These are phyloP conservation scores for Larix kaempferi DNA, from an alignment of 75 land plant species.

Conservation along the genomic window DNA sequence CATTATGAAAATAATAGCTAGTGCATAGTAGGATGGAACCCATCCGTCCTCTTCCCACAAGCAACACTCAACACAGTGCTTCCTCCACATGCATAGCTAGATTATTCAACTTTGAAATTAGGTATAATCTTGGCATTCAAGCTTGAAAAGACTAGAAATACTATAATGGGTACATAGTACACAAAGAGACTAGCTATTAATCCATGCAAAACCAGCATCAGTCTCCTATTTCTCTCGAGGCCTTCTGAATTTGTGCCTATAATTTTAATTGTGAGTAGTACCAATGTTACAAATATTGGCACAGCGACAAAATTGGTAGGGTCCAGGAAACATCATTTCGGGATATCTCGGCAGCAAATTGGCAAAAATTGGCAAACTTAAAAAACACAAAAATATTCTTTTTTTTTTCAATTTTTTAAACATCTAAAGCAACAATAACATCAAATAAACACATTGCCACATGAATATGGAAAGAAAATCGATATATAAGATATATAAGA, in stretches of 20 bases:
- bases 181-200: slow-evolving; percentile 46
- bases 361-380: too few species aligned
- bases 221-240: slow-evolving; percentile 50
- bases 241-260: slow-evolving; percentile 63
- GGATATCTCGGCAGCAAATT: too few species aligned
- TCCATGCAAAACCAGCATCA: slow-evolving; percentile 61
- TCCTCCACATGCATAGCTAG: slow-evolving; percentile 25
- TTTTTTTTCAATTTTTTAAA: too few species aligned
- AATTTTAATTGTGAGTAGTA: slow-evolving; percentile 65
- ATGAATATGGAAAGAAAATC: too few species aligned
- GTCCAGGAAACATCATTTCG: too few species aligned
- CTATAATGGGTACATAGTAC: slow-evolving; percentile 60
- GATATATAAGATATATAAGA: too few species aligned
- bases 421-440: too few species aligned
- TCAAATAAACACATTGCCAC: too few species aligned
- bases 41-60: slow-evolving; percentile 79
- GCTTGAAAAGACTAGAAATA: slow-evolving; percentile 69
- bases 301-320: too few species aligned
- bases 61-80: slow-evolving; percentile 56
- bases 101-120: slow-evolving; percentile 13
- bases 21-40: slow-evolving; percentile 79
- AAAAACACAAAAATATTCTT: too few species aligned
- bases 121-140: slow-evolving; percentile 73
- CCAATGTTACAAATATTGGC: too few species aligned
- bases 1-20: slow-evolving; percentile 75